Base-by-base conservation (phyloP, 2,329 filamentous ascomycete species). In the Botryotinia convoluta region DNA sequence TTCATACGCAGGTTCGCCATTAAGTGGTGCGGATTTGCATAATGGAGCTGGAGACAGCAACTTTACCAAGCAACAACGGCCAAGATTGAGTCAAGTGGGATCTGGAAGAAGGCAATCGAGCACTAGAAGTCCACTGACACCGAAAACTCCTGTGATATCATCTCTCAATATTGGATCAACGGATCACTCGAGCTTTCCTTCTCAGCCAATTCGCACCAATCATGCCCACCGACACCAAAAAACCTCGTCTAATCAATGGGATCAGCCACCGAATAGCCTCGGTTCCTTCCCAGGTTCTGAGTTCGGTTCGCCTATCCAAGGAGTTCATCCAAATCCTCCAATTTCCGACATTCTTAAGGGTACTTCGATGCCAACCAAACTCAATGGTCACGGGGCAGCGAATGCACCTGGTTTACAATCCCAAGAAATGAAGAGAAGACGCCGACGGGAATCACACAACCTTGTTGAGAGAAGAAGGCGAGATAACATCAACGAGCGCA, bases 401-500 rank as follows among this genome's bases (percentile, higher is more conserved):
- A 78, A 75, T 71, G 74, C 77, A 61, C 78, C 79, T 16, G 77
- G 79, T 29, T 70, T 92, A 70, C 93, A 96, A 72, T 92, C 94
- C 0, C 94, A 97, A 80, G 96, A 98, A 82, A 94, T 95, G 79
- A 98, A 98, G 88, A 90, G 94, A 78, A 93, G 95, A 82, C 89
- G 95, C 74, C 90, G 96, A 74, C 89, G 96, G 57, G 96, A 98
- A 80, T 98, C 95, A 1, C 96, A 99, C 84, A 98, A 99, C 81
- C 87, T 97, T 57, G 96, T 99, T 18, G 96, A 99, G 84, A 93
- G 96, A 73, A 91, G 96, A 69, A 92, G 96, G 75, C 90, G 96
- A 75, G 96, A 98, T 84, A 98, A 98, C 81, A 99, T 99, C 86
- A 99, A 99, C 78, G 96, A 99, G 83, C 91, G 96, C 61, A 99